phyloP scores from a whole-genome alignment of 228 moss, liverwort and hornwort genomes.

The Sphagnum magellanicum region DNA sequence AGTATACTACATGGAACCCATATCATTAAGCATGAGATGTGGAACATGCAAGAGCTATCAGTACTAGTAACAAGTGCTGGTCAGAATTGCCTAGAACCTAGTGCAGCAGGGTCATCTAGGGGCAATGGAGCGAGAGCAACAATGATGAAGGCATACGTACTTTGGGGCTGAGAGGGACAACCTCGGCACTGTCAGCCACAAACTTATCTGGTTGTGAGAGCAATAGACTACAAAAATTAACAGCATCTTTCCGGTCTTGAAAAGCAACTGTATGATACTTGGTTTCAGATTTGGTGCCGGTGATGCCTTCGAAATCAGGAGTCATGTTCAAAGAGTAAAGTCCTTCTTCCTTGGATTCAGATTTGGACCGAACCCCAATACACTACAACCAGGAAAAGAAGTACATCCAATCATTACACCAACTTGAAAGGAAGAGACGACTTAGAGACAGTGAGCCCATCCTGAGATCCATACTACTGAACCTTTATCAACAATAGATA shows the following conservation, averaged over 20 bases:
- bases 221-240: conserved; percentile 70
- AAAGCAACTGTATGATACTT: conserved; percentile 75
- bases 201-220: conserved; percentile 45
- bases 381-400: conserved; percentile 16
- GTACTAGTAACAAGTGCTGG: background rate
- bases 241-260: conserved; percentile 83
- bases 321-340: conserved; percentile 84
- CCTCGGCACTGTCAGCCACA: conserved; percentile 43
- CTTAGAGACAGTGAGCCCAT: background rate
- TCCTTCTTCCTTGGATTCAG: conserved; percentile 39
- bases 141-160: conserved; percentile 4
- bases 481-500: background rate
- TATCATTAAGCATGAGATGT: too few relatives aligned
- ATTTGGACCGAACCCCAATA: conserved; percentile 36
- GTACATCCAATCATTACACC: background rate
- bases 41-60: too few relatives aligned
- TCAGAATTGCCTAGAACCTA: background rate
- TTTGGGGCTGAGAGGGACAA: conserved; percentile 66
- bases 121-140: too few relatives aligned
- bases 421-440: background rate
- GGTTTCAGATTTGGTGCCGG: conserved; percentile 12
- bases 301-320: conserved; percentile 42
- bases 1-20: too few relatives aligned
- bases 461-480: background rate
- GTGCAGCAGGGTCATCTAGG: background rate